phyloP scores from a whole-genome alignment of 2,329 filamentous ascomycete genomes.

The Cladosporium phlei region DNA sequence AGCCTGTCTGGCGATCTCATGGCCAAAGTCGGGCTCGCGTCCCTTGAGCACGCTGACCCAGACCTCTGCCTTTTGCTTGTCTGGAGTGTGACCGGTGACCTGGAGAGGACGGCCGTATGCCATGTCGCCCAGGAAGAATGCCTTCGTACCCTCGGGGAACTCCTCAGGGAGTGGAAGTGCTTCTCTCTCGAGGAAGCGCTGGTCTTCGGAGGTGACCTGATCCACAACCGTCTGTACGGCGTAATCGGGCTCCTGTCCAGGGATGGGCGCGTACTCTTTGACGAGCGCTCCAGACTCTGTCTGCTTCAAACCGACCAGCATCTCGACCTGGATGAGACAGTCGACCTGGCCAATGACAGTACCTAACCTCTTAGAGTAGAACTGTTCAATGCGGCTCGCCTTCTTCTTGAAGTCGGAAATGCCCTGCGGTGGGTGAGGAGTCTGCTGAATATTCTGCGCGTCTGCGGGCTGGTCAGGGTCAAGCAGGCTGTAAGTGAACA shows the following conservation, averaged over 20 bases:
- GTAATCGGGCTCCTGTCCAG: conserved; percentile 81
- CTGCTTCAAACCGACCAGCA: conserved; percentile 85
- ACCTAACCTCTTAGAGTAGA: conserved; percentile 86
- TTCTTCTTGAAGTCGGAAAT: conserved; percentile 82
- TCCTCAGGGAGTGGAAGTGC: conserved; percentile 89
- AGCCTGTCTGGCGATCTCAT: conserved; percentile 64
- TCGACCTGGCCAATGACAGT: conserved; percentile 84
- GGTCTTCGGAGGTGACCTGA: conserved; percentile 81
- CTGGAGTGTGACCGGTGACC: conserved; percentile 66
- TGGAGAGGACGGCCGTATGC: conserved; percentile 88
- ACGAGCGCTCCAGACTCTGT: conserved; percentile 84
- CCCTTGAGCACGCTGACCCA: conserved; percentile 67
- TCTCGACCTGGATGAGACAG: conserved; percentile 84
- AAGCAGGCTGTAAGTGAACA: conserved; percentile 79
- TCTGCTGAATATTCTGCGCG: conserved; percentile 54
- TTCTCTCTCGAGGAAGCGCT: conserved; percentile 83
- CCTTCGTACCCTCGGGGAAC: conserved; percentile 74
- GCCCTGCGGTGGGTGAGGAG: conserved; percentile 68
- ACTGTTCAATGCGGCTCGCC: conserved; percentile 73
- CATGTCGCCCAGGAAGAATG: conserved; percentile 91
- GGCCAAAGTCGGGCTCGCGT: conserved; percentile 77
- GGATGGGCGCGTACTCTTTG: conserved; percentile 86
- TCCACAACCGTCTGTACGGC: conserved; percentile 90
- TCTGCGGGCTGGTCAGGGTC: conserved; percentile 40
- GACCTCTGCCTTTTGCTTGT: conserved; percentile 68